Conservation (phyloP, 257 asterid genomes). For the Lycium barbarum region DNA sequence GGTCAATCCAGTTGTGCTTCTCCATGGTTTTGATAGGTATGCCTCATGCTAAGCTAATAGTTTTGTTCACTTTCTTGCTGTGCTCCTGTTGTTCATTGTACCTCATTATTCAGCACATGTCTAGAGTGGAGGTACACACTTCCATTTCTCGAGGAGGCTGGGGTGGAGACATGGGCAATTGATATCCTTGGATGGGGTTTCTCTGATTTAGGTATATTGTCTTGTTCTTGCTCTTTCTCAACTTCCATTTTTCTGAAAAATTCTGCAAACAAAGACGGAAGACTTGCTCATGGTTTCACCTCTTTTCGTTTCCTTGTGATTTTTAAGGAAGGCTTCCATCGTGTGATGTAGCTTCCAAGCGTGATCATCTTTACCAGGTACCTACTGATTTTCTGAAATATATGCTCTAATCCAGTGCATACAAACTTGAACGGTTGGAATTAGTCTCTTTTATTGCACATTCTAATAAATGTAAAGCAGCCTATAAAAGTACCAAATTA, state of each 20-base stretch:
- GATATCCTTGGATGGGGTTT: slow-evolving; percentile 98
- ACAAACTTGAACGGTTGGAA: neutral
- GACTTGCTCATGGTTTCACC: slow-evolving; percentile 17
- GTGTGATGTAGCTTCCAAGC: slow-evolving; percentile 82
- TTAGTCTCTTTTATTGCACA: neutral
- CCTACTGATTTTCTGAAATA: neutral
- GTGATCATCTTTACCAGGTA: slow-evolving; percentile 93
- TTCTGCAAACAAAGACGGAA: neutral
- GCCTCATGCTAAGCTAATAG: slow-evolving; percentile 33
- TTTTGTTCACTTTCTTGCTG: slow-evolving; percentile 30
- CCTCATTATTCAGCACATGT: slow-evolving; percentile 82
- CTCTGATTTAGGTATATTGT: slow-evolving; percentile 74
- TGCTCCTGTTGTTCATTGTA: slow-evolving; percentile 49
- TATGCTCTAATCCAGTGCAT: neutral
- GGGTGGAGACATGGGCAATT: slow-evolving; percentile 83
- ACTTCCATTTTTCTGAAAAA: neutral
- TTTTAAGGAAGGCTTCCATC: slow-evolving; percentile 68
- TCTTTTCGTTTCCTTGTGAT: slow-evolving; percentile 32
- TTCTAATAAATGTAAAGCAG: neutral
- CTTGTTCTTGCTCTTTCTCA: slow-evolving; percentile 25
- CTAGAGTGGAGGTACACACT: slow-evolving; percentile 90
- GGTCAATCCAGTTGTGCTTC: slow-evolving; percentile 76
- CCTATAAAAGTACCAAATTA: neutral
- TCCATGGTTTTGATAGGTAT: slow-evolving; percentile 97
- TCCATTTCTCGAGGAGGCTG: slow-evolving; percentile 92